Percentiles rank a stretch among this genome's conserved stretches.
Evolutionary conservation across 2,329 filamentous ascomycete species (phyloP).

Genomic region (Penicillium hesseltinei): DNA sequence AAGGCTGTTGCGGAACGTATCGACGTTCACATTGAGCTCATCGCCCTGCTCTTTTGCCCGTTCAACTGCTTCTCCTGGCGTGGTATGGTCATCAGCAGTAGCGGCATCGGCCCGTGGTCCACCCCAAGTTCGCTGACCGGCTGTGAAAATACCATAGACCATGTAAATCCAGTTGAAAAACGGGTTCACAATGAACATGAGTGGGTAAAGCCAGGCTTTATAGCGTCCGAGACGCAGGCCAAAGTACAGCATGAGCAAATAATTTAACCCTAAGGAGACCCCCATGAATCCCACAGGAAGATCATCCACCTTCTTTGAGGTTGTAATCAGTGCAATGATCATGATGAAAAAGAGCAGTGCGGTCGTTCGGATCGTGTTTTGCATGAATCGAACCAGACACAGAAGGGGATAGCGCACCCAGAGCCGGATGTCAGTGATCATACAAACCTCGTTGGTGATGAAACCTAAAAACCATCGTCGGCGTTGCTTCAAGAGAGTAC

Average conservation of each 20-base stretch:
- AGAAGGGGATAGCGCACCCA: constrained; percentile 90
- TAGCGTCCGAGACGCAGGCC: constrained; percentile 80
- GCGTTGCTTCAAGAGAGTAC: constrained; percentile 85
- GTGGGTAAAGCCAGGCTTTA: constrained; percentile 90
- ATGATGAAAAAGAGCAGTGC: constrained; percentile 93
- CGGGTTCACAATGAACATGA: constrained; percentile 94
- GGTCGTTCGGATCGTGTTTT: constrained; percentile 94
- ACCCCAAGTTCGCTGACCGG: constrained; percentile 92
- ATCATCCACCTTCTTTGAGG: constrained; percentile 72
- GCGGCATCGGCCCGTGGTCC: constrained; percentile 88
- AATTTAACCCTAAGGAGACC: constrained; percentile 88
- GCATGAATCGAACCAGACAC: constrained; percentile 83
- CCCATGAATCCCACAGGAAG: constrained; percentile 91
- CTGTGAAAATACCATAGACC: constrained; percentile 94
- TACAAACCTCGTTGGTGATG: constrained; percentile 96
- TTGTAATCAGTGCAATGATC: constrained; percentile 80
- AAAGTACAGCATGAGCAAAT: constrained; percentile 95
- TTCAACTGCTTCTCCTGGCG: constrained; percentile 79
- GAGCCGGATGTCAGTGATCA: constrained; percentile 90
- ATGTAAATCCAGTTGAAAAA: constrained; percentile 99
- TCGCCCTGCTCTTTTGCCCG: constrained; percentile 75
- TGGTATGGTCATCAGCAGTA: constrained; percentile 70
- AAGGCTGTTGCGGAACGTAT: constrained; percentile 65
- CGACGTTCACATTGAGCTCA: constrained; percentile 83
- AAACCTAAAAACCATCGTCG: constrained; percentile 96